Percentiles rank a stretch among this genome's conserved stretches.
phyloP scores from a whole-genome alignment of 371 early-diverging fungal genomes.

The Coemansia sp. region DNA sequence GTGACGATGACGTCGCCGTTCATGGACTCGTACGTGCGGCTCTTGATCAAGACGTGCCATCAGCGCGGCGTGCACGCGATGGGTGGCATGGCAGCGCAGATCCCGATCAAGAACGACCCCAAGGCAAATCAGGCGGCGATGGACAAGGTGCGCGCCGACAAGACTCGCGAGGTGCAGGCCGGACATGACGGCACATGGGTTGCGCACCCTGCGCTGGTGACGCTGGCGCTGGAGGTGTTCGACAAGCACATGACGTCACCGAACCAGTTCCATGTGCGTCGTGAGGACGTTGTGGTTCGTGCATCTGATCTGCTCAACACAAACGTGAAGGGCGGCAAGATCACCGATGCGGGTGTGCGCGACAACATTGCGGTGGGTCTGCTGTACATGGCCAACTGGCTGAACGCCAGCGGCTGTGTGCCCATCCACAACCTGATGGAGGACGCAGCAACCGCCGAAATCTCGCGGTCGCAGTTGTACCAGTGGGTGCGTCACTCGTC shows the following conservation, averaged over 20 bases:
- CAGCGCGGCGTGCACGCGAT: slow-evolving; percentile 96
- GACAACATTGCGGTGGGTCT: slow-evolving; percentile 88
- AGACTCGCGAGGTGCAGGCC: slow-evolving; percentile 88
- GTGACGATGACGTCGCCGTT: slow-evolving; percentile 93
- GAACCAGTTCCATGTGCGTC: slow-evolving; percentile 88
- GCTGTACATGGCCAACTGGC: slow-evolving; percentile 94
- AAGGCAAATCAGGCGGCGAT: slow-evolving; percentile 86
- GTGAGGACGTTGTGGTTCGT: slow-evolving; percentile 85
- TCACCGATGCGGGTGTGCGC: slow-evolving; percentile 88
- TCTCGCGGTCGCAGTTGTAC: slow-evolving; percentile 93
- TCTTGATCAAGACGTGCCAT: slow-evolving; percentile 95
- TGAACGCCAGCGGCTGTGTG: slow-evolving; percentile 91
- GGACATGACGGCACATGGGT: slow-evolving; percentile 98
- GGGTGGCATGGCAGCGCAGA: slow-evolving; percentile 98
- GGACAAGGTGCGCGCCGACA: slow-evolving; percentile 90
- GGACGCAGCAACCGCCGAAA: slow-evolving; percentile 97
- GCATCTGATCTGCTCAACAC: slow-evolving; percentile 82
- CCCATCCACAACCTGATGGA: slow-evolving; percentile 97
- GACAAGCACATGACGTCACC: slow-evolving; percentile 93
- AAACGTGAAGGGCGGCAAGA: slow-evolving; percentile 67
- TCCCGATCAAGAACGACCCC: slow-evolving; percentile 90
- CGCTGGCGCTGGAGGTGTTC: slow-evolving; percentile 82
- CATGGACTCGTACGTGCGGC: slow-evolving; percentile 92
- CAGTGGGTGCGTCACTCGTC: slow-evolving; percentile 93
- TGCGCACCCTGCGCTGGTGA: slow-evolving; percentile 93